Conservation (phyloP, 352 stramenopile species). For the Thraustotheca clavata region DNA sequence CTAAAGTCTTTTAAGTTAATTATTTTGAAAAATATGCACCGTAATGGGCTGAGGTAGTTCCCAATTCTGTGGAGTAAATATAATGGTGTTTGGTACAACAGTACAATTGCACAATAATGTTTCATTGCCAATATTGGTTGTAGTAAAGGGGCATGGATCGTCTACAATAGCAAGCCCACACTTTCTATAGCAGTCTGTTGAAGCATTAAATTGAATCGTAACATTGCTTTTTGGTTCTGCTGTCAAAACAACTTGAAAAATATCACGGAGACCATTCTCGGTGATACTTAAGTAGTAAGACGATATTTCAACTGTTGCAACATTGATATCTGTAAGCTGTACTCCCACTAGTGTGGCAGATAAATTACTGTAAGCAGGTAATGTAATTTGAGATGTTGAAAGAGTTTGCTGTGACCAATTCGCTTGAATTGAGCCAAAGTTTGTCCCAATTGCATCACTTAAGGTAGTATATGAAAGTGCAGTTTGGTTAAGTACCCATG, state of each 20-base stretch:
- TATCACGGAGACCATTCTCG: conserved; percentile 52
- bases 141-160: conserved; percentile 31
- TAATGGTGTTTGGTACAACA: conserved; percentile 34
- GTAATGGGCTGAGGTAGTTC: conserved; percentile 48
- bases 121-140: not conserved
- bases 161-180: conserved; percentile 26
- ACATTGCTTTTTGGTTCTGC: conserved; percentile 53
- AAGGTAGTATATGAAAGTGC: not conserved
- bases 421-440: not conserved
- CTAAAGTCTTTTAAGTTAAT: not conserved
- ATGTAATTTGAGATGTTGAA: not conserved
- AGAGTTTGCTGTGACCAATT: not conserved
- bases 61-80: conserved; percentile 50
- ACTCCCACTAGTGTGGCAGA: conserved; percentile 23
- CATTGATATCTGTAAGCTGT: conserved; percentile 37
- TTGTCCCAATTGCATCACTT: not conserved
- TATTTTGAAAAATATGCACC: not conserved
- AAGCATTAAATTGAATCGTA: conserved; percentile 34
- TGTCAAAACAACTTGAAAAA: conserved; percentile 62
- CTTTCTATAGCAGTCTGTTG: conserved; percentile 46
- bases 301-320: conserved; percentile 63
- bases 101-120: conserved; percentile 58
- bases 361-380: conserved; percentile 3
- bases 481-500: conserved; percentile 9
- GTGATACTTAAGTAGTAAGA: conserved; percentile 50